These are phyloP conservation scores for Seiridium cupressi DNA, from an alignment of 2,329 filamentous ascomycete species.

Conservation along the genomic window DNA sequence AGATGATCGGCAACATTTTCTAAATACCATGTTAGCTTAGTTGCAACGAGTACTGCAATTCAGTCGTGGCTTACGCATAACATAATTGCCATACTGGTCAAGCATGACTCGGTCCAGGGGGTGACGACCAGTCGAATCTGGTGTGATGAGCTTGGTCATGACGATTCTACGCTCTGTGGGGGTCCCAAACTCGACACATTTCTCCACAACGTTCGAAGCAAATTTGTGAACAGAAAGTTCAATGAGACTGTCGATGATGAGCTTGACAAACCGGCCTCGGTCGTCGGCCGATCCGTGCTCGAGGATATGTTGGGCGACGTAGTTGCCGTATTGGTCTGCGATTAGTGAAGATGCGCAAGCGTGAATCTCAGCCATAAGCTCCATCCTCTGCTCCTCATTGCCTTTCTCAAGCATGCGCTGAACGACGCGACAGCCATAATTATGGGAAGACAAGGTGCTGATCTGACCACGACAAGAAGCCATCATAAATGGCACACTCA, in stretches of 20 bases:
- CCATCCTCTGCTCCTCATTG: conserved; percentile 65
- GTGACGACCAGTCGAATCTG: conserved; percentile 63
- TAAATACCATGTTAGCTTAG: conserved; percentile 35
- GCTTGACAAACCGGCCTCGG: conserved; percentile 66
- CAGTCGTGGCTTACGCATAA: conserved; percentile 73
- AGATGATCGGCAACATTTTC: conserved; percentile 56
- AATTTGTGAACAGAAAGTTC: conserved; percentile 90
- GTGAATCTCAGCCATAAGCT: conserved; percentile 78
- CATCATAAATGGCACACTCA: conserved; percentile 84
- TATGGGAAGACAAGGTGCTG: conserved; percentile 70
- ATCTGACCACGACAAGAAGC: conserved; percentile 76
- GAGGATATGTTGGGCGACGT: conserved; percentile 92
- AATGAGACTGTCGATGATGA: conserved; percentile 72
- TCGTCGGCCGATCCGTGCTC: conserved; percentile 73
- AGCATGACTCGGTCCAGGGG: conserved; percentile 78
- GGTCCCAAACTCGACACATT: conserved; percentile 74
- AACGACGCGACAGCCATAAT: conserved; percentile 88
- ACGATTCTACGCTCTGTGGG: conserved; percentile 69
- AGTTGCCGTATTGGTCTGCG: conserved; percentile 89
- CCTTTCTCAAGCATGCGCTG: conserved; percentile 88
- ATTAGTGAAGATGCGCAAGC: conserved; percentile 70
- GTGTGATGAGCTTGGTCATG: conserved; percentile 58
- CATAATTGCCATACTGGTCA: conserved; percentile 94
- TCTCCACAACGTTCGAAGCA: conserved; percentile 96
- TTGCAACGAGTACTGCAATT: background rate